phyloP scores from a whole-genome alignment of 768 basidiomycete species.

The Strobilomyces confusus region DNA sequence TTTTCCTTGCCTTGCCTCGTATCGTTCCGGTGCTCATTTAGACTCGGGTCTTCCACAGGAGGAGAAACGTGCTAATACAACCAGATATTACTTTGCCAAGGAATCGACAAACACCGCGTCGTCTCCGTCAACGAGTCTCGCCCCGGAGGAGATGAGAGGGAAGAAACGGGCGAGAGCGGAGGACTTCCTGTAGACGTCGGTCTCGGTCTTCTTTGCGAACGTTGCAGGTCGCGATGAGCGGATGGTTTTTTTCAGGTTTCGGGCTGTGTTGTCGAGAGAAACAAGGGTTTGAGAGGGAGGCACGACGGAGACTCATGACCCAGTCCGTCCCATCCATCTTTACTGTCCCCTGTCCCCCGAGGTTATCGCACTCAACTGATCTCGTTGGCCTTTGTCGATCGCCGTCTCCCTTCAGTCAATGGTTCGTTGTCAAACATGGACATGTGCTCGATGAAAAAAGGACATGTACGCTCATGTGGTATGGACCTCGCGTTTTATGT shows the following conservation, averaged over 20 bases:
- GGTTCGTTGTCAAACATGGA: conserved; percentile 9
- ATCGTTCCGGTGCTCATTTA: background rate
- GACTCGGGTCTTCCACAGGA: conserved; percentile 45
- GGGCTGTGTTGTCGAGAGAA: conserved; percentile 16
- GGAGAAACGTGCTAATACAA: conserved; percentile 65
- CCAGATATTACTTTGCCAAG: conserved; percentile 57
- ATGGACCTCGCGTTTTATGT: conserved; percentile 19
- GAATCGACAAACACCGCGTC: conserved; percentile 29
- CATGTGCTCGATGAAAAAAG: conserved; percentile 4
- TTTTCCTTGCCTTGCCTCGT: conserved; percentile 4
- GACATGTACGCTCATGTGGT: conserved; percentile 25
- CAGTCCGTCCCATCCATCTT: conserved; percentile 36
- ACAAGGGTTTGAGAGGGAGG: background rate
- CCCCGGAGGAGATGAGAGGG: conserved; percentile 60
- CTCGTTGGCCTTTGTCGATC: conserved; percentile 13
- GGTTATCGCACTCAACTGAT: conserved; percentile 27
- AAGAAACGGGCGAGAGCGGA: conserved; percentile 85
- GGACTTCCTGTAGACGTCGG: conserved; percentile 62
- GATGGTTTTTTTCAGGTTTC: conserved; percentile 31
- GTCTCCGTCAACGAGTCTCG: conserved; percentile 22
- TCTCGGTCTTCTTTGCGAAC: conserved; percentile 27
- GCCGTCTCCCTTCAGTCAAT: conserved; percentile 6
- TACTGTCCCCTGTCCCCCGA: conserved; percentile 21
- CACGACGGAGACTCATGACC: conserved; percentile 30
- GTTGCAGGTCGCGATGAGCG: conserved; percentile 29